Conservation (phyloP, 2,329 filamentous ascomycete genomes). For the Tympanopsis confertula region DNA sequence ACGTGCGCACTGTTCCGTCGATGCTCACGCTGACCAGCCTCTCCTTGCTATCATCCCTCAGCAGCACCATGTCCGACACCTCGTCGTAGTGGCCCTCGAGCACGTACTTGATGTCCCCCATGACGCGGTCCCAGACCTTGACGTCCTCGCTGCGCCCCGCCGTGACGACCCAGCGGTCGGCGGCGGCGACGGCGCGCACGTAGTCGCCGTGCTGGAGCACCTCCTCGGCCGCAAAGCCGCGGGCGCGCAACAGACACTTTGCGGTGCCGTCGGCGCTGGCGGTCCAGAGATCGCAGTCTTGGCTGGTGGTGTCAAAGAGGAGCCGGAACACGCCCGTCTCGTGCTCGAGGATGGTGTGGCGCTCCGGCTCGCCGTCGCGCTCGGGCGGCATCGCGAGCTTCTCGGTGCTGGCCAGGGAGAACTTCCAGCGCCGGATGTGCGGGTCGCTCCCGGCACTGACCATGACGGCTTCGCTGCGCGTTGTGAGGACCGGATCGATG, state of each 20-base stretch:
- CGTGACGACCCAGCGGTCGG: slow-evolving; percentile 70
- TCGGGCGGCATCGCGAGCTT: slow-evolving; percentile 38
- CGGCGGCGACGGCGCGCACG: slow-evolving; percentile 69
- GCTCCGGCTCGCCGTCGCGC: slow-evolving; percentile 25
- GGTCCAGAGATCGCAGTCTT: slow-evolving; percentile 74
- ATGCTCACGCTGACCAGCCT: slow-evolving; percentile 72
- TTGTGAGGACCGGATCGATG: slow-evolving; percentile 56
- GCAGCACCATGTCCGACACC: slow-evolving; percentile 66
- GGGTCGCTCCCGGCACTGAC: slow-evolving; percentile 74
- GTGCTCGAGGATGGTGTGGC: slow-evolving; percentile 59
- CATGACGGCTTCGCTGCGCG: slow-evolving; percentile 38
- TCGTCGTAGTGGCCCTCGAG: slow-evolving; percentile 86
- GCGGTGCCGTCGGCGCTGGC: slow-evolving; percentile 82
- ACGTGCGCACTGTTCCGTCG: slow-evolving; percentile 76
- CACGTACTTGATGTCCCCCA: slow-evolving; percentile 61
- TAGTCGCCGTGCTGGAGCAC: slow-evolving; percentile 75
- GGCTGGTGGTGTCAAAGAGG: slow-evolving; percentile 51
- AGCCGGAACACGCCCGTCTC: slow-evolving; percentile 84
- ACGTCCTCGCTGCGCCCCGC: slow-evolving; percentile 86
- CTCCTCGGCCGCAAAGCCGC: slow-evolving; percentile 61
- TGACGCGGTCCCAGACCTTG: slow-evolving; percentile 72
- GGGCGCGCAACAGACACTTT: slow-evolving; percentile 63
- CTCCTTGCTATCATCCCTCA: slow-evolving; percentile 32
- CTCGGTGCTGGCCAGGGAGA: slow-evolving; percentile 38
- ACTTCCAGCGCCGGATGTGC: slow-evolving; percentile 66